A percentile compares a stretch with the other conserved stretches of the same genome.
Conservation (phyloP, 2,329 filamentous ascomycete genomes). For the Fusarium nygamai region DNA sequence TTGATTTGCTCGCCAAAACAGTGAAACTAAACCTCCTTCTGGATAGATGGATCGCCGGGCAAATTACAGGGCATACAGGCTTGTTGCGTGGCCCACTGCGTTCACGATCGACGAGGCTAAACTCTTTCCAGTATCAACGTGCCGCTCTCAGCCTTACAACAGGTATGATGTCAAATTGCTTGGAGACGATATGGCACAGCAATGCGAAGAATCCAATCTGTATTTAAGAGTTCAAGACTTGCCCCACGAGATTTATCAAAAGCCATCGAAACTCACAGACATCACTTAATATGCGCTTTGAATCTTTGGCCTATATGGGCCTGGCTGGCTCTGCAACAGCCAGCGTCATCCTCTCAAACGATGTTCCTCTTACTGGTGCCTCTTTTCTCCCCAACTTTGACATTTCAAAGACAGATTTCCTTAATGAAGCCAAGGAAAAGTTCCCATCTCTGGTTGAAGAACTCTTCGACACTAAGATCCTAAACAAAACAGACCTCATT, state of each 20-base stretch:
- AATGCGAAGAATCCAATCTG: not conserved
- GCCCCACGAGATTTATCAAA: not conserved
- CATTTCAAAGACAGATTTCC: not conserved
- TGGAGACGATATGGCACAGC: not conserved
- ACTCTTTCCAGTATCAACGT: not conserved
- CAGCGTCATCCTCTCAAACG: slow-evolving; percentile 20
- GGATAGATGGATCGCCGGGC: not conserved
- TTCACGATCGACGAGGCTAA: not conserved
- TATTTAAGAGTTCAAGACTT: not conserved
- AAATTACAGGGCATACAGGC: not conserved
- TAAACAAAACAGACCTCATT: slow-evolving; percentile 31
- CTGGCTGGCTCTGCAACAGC: not conserved
- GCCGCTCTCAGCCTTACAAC: not conserved
- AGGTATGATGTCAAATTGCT: not conserved
- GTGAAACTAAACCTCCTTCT: not conserved
- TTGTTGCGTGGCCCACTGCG: not conserved
- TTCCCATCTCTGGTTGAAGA: slow-evolving; percentile 25
- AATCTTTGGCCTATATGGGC: not conserved
- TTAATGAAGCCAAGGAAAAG: slow-evolving; percentile 10
- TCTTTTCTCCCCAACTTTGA: slow-evolving; percentile 37
- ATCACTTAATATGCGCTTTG: not conserved
- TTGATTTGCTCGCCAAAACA: not conserved
- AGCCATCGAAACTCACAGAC: not conserved
- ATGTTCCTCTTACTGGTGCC: slow-evolving; percentile 36
- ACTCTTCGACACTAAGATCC: not conserved